Base-by-base conservation (phyloP, 768 basidiomycete genomes). In the Leucogyrophana mollusca region DNA sequence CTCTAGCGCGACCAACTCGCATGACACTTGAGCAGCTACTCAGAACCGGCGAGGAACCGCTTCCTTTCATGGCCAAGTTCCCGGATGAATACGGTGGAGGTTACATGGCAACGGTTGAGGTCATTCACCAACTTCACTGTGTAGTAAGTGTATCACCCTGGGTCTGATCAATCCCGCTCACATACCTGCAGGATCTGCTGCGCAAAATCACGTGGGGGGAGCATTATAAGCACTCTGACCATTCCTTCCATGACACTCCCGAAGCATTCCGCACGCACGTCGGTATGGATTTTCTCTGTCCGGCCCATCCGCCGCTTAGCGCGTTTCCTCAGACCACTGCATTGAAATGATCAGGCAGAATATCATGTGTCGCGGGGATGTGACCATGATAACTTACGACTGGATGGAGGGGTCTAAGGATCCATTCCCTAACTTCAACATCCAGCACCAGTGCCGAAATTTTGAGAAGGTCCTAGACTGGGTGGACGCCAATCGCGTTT, bases 281-380 rank as follows among this genome's bases (percentile, higher is more conserved):
- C 27, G 41, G 47, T 52, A 25, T 43, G 47, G n/a, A n/a, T n/a
- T n/a, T n/a, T n/a, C n/a, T n/a, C n/a, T n/a, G n/a, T n/a, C n/a
- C n/a, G n/a, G n/a, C 18, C 23, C 6, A 6, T 30, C 7, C 11
- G 16, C 8, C 20, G 9, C 18, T 14, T 17, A n/a, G 4, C 39
- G 11, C 18, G 27, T 30, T 11, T 42, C 14, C 2, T 40, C 22
- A 52, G 49, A 46, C 11, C 38, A 37, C n/a, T 52, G 48, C 17
- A 17, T 53, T n/a, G 51, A 39, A 25, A 25, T 37, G 30, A 20
- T 45, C 22, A 21, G 48, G n/a, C 47, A 43, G 43, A 49, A 27
- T n/a, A 7, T 50, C n/a, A 50, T 53, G 51, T 53, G 51, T n/a
- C 40, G 45, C 24, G 37, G 39, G 7, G 43, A 53, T 32, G 10